Conservation (phyloP, 371 early-diverging fungal genomes). For the Lichtheimia ornata region DNA sequence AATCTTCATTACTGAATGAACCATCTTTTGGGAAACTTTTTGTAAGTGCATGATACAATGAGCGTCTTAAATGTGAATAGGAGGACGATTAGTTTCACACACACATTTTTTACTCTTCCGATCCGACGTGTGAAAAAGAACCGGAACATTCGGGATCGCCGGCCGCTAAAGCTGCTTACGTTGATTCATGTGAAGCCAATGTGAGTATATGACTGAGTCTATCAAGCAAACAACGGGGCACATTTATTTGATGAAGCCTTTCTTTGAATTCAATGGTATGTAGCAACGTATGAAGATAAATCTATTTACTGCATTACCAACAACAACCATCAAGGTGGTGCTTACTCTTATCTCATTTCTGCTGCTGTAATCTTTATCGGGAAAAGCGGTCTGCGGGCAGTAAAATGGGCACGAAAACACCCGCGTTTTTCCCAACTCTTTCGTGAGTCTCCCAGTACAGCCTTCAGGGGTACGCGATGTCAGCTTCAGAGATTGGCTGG, state of each 20-base stretch:
- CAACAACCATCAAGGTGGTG: not conserved
- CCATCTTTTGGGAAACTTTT: too few relatives aligned
- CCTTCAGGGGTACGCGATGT: too few relatives aligned
- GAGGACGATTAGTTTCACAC: too few relatives aligned
- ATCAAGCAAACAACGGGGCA: not conserved
- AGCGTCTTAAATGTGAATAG: too few relatives aligned
- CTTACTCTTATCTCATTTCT: not conserved
- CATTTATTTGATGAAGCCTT: not conserved
- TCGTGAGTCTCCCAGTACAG: constrained; percentile 2
- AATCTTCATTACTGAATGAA: too few relatives aligned
- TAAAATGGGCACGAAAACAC: constrained; percentile 13
- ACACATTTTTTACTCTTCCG: not conserved
- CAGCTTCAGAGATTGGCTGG: not conserved
- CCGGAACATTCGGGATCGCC: constrained; percentile 4
- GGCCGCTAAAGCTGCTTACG: constrained; percentile 1
- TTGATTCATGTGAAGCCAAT: not conserved
- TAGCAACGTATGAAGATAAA: not conserved
- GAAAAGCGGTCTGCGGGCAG: constrained; percentile 8
- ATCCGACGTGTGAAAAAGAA: constrained; percentile 1
- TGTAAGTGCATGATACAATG: too few relatives aligned
- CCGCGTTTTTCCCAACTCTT: constrained; percentile 14
- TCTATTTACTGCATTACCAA: not conserved
- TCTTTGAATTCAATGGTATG: not conserved
- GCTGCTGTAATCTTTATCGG: not conserved
- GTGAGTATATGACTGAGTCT: not conserved